Evolutionary conservation across 352 stramenopile species (phyloP), one percentile per base, ranked within the genome.

Genomic region (Saprolegnia diclina): DNA sequence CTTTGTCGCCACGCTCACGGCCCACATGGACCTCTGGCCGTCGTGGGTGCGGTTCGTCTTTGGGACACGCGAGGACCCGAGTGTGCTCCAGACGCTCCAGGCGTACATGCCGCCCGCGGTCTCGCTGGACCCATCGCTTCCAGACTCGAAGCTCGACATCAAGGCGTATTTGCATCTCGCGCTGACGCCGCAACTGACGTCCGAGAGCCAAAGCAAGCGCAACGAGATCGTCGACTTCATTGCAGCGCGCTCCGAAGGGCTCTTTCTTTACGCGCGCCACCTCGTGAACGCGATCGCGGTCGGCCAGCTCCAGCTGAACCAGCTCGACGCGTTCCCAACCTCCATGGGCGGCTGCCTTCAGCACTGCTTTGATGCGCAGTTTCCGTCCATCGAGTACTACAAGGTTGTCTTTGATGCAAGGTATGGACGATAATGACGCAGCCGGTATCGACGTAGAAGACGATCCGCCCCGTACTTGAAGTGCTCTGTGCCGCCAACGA

Each of bases 241-340:
- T 7, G 42, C 42, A 7, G 42, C 42, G 42, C 56, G 56, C 35
- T n/a, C 56, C 1, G 24, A 64, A 63, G 83, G 83, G 0, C 67
- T 89, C 24, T 91, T 91, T 38, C 45, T 89, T 21, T 91, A 91
- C 37, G 83, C 83, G 2, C 81, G 87, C 56, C 89, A 91, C 65
- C 81, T 91, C 35, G 83, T 91, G 0, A 78, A 91, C 26, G 78
- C 76, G 5, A 76, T 91, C 5, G 76, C 74, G 26, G 80, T 87
- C 21, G 80, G 77, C 5, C 77, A 82, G 19, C 44, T 89, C 18
- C 53, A 50, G 4, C 61, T 83, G n/a, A 53, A 84, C 26, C 71
- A 91, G 29, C 71, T 91, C 45, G 72, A 78, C n/a, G 77, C 76
- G 52, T 52, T 91, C 22, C 81, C 83, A 0, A 74, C 87, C 0